These are phyloP conservation scores for Chlorella ohadii DNA, from an alignment of 139 green algal genomes.

Conservation along the genomic window DNA sequence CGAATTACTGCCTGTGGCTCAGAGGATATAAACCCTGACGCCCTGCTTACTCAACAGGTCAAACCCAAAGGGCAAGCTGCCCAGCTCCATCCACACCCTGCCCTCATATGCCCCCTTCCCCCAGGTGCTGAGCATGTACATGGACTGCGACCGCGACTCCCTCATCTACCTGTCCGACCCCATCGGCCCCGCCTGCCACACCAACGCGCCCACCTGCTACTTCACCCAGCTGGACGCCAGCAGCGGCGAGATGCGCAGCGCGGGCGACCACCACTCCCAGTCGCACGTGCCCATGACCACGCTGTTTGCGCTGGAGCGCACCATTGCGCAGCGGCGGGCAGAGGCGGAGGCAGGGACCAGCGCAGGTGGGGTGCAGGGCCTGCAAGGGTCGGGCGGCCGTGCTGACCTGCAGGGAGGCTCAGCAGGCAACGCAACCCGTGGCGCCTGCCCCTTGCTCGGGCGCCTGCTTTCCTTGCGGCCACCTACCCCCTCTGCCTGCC, in stretches of 20 bases:
- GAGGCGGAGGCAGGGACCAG: slow-evolving; percentile 43
- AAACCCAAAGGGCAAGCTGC: no score
- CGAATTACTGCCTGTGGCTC: no score
- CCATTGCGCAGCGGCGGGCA: slow-evolving; percentile 75
- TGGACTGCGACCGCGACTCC: slow-evolving; percentile 96
- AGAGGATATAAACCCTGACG: no score
- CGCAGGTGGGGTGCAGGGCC: slow-evolving; percentile 32
- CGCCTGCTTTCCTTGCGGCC: no score
- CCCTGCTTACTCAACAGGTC: no score
- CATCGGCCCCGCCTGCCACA: slow-evolving; percentile 93
- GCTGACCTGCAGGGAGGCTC: no score
- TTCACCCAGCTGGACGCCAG: slow-evolving; percentile 62
- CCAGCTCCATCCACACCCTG: no score
- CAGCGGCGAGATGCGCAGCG: slow-evolving; percentile 34
- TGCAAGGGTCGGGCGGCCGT: not conserved
- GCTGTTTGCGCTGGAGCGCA: slow-evolving; percentile 86
- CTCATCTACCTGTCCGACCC: slow-evolving; percentile 94
- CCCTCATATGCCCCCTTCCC: not conserved
- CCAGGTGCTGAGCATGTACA: slow-evolving; percentile 52
- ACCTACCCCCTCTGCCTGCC: not conserved
- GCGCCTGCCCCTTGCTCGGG: no score
- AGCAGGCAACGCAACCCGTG: no score
- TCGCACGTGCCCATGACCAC: slow-evolving; percentile 73
- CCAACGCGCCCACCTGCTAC: slow-evolving; percentile 93
- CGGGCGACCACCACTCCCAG: slow-evolving; percentile 50